These are phyloP conservation scores for Fusarium musae DNA, from an alignment of 2,329 filamentous ascomycete species.

Conservation along the genomic window DNA sequence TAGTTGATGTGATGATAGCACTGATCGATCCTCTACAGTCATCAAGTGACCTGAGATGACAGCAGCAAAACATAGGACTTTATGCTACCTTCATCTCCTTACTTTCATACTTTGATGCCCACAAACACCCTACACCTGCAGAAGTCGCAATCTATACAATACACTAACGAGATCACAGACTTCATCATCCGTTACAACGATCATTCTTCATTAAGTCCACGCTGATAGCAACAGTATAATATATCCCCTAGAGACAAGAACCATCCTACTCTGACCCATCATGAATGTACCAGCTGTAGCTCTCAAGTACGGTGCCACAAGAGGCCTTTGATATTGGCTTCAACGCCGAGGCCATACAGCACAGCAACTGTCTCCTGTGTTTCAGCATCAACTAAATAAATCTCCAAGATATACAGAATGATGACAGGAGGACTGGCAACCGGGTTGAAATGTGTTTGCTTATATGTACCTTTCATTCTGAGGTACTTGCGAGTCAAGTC, in stretches of 20 bases:
- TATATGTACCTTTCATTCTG: background rate
- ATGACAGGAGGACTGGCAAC: background rate
- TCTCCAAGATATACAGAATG: background rate
- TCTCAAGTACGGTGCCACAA: background rate
- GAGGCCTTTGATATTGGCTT: no score
- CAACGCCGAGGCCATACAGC: background rate
- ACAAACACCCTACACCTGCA: background rate
- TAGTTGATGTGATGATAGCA: background rate
- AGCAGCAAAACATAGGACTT: background rate
- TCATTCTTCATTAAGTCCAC: background rate
- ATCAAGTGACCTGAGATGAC: background rate
- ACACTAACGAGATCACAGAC: background rate
- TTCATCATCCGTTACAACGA: background rate
- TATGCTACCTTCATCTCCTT: background rate
- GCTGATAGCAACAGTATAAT: background rate
- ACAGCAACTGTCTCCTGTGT: background rate
- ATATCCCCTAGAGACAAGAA: no score
- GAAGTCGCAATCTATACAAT: background rate
- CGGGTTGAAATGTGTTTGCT: background rate
- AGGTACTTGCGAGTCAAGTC: background rate
- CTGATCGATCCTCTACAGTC: background rate
- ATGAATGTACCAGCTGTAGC: background rate
- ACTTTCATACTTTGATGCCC: background rate
- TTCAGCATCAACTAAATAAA: background rate
- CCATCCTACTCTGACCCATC: background rate